Evolutionary conservation across 2,329 filamentous ascomycete genomes (phyloP), one percentile per base, ranked within the genome.

Genomic region (Colletotrichum australisinense): DNA sequence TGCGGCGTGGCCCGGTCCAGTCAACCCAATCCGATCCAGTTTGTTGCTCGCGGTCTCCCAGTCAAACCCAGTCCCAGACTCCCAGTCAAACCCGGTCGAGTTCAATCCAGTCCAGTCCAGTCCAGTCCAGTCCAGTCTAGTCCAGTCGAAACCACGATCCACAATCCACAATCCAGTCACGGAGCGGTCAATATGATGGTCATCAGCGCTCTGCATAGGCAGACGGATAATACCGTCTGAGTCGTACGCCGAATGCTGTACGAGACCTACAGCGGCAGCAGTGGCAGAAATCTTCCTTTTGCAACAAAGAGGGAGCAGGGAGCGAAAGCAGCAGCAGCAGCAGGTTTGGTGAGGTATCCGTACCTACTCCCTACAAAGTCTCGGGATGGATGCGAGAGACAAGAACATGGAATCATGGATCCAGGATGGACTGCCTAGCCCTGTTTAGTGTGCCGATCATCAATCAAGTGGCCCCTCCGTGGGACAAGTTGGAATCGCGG

Each of bases 361-460:
- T 32, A 32, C 26, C 26, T 26, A 26, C 26, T 26, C 26, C 26
- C 30, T 32, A 32, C n/a, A 22, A 12, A 30, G 38, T 6, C 24
- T 6, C 24, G 28, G 26, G 24, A 19, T 55, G 22, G 8, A 12
- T 38, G 22, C n/a, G 62, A 16, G 53, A 26, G 62, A 14, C 35
- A 26, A 35, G 24, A 28, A 14, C 38, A 30, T 63, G 64, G 49
- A n/a, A 63, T 69, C 65, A 63, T 53, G 65, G 69, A 63, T 72
- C 65, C 58, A 42, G 65, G 69, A 63, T 52, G 14, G 24, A 52
- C 38, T 38, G 65, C 53, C 69, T 69, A 69, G 69, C 58, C 58
- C 53, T 42, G 42, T 30, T 69, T 64, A 72, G 69, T 55, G 58
- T 35, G 69, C 63, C 70, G 66, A 72, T 72, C 70, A 55, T 53